Evolutionary conservation across 2,329 filamentous ascomycete species (phyloP).

Genomic region (Capronia epimyces): DNA sequence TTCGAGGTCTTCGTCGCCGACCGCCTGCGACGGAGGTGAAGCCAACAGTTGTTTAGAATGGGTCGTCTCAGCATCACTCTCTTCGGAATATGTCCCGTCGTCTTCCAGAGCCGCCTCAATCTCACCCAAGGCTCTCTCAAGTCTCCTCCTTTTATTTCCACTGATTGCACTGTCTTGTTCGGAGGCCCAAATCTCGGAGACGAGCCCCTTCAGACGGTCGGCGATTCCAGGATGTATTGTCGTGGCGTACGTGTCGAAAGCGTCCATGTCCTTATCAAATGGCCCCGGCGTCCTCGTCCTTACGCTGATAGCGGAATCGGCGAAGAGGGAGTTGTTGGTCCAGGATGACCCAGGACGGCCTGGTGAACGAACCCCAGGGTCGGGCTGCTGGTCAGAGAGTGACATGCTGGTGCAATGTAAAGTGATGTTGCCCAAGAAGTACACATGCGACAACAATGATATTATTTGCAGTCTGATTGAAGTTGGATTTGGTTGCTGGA

Average conservation of each 20-base stretch:
- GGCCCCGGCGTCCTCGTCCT: slow-evolving; percentile 21
- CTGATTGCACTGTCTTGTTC: slow-evolving; percentile 23
- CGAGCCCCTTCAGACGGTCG: slow-evolving; percentile 22
- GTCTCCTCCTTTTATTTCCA: slow-evolving; percentile 12
- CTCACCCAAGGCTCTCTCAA: slow-evolving; percentile 12
- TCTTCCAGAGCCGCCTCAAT: slow-evolving; percentile 22
- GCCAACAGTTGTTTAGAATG: background rate
- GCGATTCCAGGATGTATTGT: slow-evolving; percentile 5
- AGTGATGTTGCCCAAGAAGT: background rate
- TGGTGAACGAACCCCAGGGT: slow-evolving; percentile 6
- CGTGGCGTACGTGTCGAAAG: slow-evolving; percentile 5
- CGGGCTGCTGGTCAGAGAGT: slow-evolving; percentile 1
- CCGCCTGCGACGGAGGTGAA: background rate
- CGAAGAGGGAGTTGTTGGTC: slow-evolving; percentile 28
- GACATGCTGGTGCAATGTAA: slow-evolving; percentile 3
- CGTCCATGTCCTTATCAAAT: slow-evolving; percentile 11
- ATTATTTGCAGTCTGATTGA: background rate
- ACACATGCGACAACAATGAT: slow-evolving; percentile 2
- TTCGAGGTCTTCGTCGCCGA: slow-evolving; percentile 11
- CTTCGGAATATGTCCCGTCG: slow-evolving; percentile 2
- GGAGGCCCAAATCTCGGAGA: slow-evolving; percentile 21
- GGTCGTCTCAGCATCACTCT: slow-evolving; percentile 7
- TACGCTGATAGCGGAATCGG: slow-evolving; percentile 31
- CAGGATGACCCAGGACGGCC: slow-evolving; percentile 21
- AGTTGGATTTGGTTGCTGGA: background rate